Evolutionary conservation across 345 rosid genomes (phyloP), one percentile per base, ranked within the genome.

Genomic region (Brassica nigra): DNA sequence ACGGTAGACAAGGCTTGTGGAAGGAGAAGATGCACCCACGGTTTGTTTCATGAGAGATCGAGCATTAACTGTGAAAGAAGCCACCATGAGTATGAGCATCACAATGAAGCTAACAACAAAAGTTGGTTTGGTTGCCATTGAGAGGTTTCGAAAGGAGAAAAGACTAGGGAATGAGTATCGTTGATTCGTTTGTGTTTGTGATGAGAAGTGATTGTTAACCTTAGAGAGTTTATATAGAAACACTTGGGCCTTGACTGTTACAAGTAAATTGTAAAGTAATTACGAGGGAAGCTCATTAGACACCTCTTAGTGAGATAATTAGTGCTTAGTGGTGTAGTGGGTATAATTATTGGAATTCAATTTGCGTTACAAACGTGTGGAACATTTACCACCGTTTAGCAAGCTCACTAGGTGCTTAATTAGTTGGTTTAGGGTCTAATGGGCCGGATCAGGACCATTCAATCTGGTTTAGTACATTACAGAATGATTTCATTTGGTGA

Each of bases 1-100:
- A 8, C 92, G 67, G 28, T 85, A 65, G 20, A 11, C 33, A 4
- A 81, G 84, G 80, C 84, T 81, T 57, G 77, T 33, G 78, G 75
- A 33, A 47, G 83, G 69, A 57, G 80, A 71, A 49, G 84, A 12
- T 0, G 74, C 34, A 8, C 6, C 65, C 74, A 42, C 7, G 9
- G 72, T 11, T 69, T 62, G 77, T 71, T 81, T 81, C 80, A 52
- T 42, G 65, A 81, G 77, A 69, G 74, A 57, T 12, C 80, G 74
- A 55, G 77, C 77, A 33, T 33, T 44, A 30, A 71, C 80, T 2
- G 52, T 33, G 66, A 80, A 80, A 28, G 78, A 79, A 69, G 72
- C 72, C 62, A 75, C 72, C 72, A 80, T 68, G 59, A 80, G 14
- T 54, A 80, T 59, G 64, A 79, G 15, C 4, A 28, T 64, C 1